A percentile compares a stretch with the other conserved stretches of the same genome.
Evolutionary conservation across 495 filamentous ascomycete genomes (phyloP).

Genomic region (Hyaloscypha variabilis): DNA sequence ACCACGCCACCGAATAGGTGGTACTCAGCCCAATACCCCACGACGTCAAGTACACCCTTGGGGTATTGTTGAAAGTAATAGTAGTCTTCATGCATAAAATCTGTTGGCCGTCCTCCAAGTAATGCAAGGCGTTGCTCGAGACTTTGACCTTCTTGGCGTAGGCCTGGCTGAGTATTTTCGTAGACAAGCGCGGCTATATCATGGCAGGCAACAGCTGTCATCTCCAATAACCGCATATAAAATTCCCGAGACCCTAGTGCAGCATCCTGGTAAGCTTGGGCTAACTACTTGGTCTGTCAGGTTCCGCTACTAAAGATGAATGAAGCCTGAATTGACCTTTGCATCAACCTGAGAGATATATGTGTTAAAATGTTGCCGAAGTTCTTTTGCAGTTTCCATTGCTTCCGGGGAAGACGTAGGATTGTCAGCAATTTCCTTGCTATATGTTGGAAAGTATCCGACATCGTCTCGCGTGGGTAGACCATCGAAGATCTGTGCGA

Average conservation of each 20-base stretch:
- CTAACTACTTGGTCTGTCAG: constrained; percentile 18
- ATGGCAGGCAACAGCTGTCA: constrained; percentile 34
- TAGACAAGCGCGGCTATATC: constrained; percentile 34
- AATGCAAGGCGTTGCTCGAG: constrained; percentile 15
- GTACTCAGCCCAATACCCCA: constrained; percentile 40
- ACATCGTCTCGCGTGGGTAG: constrained; percentile 30
- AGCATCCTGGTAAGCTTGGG: constrained; percentile 28
- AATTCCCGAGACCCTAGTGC: constrained; percentile 23
- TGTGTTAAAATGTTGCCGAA: constrained; percentile 32
- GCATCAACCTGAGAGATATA: constrained; percentile 20
- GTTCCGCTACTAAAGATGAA: constrained; percentile 16
- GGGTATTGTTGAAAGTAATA: constrained; percentile 33
- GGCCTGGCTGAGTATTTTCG: constrained; percentile 23
- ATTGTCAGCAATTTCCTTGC: constrained; percentile 11
- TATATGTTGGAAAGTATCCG: constrained; percentile 18
- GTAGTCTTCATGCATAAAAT: constrained; percentile 34
- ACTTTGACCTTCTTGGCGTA: constrained; percentile 18
- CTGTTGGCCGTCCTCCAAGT: constrained; percentile 18
- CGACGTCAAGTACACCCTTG: constrained; percentile 33
- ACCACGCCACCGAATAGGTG: constrained; percentile 36
- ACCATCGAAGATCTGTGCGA: constrained; percentile 39
- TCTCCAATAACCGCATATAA: constrained; percentile 32
- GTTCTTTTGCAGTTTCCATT: constrained; percentile 15
- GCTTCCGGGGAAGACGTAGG: constrained; percentile 5
- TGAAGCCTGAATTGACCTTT: constrained; percentile 12